phyloP scores from a whole-genome alignment of 192 early-diverging fungal species.

The Fimicolochytrium jonesii region DNA sequence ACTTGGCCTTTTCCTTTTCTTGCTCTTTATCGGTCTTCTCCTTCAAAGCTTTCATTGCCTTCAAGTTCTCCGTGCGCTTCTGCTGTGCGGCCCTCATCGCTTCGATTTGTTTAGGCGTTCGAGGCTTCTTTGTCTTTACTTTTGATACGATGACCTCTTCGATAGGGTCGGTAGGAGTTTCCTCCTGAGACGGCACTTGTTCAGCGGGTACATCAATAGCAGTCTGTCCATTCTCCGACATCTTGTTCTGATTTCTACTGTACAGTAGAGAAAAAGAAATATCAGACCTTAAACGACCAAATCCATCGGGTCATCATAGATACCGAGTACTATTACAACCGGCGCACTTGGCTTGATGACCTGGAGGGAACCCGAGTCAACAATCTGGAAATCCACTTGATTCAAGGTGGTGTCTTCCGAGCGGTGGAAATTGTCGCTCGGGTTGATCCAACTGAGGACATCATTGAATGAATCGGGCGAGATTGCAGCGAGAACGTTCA shows the following conservation, averaged over 20 bases:
- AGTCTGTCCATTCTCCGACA: background rate
- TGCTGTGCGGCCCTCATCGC: background rate
- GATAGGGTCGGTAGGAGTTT: background rate
- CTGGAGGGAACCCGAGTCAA: background rate
- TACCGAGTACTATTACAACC: background rate
- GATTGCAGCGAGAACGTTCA: background rate
- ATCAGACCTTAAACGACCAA: background rate
- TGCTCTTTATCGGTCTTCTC: background rate
- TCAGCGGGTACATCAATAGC: background rate
- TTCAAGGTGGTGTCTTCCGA: background rate
- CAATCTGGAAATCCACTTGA: background rate
- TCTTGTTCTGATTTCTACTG: background rate
- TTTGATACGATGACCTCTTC: background rate
- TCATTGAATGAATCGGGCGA: background rate
- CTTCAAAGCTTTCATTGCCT: background rate
- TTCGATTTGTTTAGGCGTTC: background rate
- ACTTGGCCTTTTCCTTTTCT: background rate
- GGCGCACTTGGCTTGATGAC: background rate
- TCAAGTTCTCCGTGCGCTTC: background rate
- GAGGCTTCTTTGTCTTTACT: background rate
- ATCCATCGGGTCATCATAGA: slow-evolving; percentile 1
- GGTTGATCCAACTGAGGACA: background rate
- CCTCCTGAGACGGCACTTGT: background rate
- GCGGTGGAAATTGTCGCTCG: background rate
- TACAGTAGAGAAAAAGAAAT: background rate